Evolutionary conservation across 208 protist species (phyloP).

Genomic region (Leishmania mexicana): DNA sequence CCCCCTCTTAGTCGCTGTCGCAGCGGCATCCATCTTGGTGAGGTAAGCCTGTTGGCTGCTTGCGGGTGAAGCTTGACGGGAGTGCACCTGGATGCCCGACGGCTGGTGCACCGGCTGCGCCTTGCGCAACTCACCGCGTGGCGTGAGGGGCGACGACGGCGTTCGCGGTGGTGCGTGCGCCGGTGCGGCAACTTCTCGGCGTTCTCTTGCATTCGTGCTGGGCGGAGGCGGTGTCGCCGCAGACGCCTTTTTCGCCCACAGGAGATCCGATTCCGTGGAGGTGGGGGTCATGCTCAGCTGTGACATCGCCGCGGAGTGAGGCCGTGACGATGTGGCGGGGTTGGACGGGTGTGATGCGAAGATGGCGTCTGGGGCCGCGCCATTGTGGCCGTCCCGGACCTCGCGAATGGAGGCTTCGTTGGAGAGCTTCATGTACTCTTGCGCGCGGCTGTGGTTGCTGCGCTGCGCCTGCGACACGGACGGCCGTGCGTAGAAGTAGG

Average conservation of each 20-base stretch:
- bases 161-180: neutral
- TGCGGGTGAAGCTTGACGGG: neutral
- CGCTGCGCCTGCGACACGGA: slow-evolving; percentile 1
- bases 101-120: neutral
- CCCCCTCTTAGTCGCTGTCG: neutral
- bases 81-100: neutral
- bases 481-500: neutral
- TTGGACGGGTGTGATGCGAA: neutral
- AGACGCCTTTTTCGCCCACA: neutral
- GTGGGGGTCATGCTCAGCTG: neutral
- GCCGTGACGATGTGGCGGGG: neutral
- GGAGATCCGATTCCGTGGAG: neutral
- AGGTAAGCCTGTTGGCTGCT: neutral
- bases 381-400: neutral
- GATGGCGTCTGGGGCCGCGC: neutral
- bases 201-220: neutral
- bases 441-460: neutral
- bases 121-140: neutral
- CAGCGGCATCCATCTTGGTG: neutral
- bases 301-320: neutral
- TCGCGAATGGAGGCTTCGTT: neutral
- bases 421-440: neutral
- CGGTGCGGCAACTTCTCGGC: neutral
- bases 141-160: neutral
- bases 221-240: neutral